Base-by-base conservation (phyloP, 768 basidiomycete genomes). In the Kwoniella mangroviensis region DNA sequence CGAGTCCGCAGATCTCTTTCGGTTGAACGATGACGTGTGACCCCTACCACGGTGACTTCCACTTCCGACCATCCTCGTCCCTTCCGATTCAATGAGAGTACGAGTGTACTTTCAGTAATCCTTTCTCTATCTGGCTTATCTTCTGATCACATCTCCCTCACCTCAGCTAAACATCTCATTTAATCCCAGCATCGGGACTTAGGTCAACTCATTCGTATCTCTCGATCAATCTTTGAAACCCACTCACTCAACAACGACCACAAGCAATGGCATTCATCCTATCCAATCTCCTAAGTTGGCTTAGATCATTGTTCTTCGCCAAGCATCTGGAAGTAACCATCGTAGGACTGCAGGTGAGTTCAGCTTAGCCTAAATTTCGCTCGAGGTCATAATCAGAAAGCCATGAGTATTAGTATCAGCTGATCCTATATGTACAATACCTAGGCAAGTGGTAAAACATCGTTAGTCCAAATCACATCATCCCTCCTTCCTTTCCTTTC, bases 381-480 rank as follows among this genome's bases (percentile, higher is more conserved):
- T 34, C 34, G 34, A 34, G 34, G 34, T 34, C 34, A 34, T 34
- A 34, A 34, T 34, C 34, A 34, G 34, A 34, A 34, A 7, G 34
- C 34, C 34, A 34, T 34, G 34, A 34, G 28, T 28, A 28, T 28
- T 3, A 28, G 34, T 34, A 7, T 56, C 53, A 24, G 45, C 64
- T 62, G 41, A 34, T 26, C 12, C 17, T 28, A n/a, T 17, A 15
- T 24, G 24, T 40, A 4, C 40, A 34, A 34, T 54, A 13, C 6
- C 2, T 45, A 96, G 92, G 93, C 94, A 3, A 94, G 93, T 2
- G 94, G 94, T 55, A 96, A 97, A 85, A 96, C 94, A 3, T 94
- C 92, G 11, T 92, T 13, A 69, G 79, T 74, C 17, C 22, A n/a
- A 26, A 4, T 5, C 15, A 55, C 34, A 13, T 19, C 40, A 26